Evolutionary conservation across 352 stramenopile species (phyloP).

Genomic region (Phytophthora parvispora): DNA sequence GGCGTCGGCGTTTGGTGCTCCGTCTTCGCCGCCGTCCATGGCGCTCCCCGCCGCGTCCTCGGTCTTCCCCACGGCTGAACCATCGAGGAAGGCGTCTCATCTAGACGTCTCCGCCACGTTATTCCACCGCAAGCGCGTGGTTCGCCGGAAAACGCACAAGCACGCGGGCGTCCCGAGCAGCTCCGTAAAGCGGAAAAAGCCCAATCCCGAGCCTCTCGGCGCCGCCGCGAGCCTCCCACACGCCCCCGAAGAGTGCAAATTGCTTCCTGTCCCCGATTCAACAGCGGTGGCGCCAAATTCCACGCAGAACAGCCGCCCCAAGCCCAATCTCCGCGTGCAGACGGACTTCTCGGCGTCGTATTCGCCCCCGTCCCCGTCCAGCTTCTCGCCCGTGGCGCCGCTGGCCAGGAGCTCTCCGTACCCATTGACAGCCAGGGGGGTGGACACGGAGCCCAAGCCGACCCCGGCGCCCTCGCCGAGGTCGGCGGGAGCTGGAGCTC

Average conservation of each 20-base stretch:
- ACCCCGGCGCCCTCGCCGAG: slow-evolving; percentile 1
- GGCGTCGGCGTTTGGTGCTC: slow-evolving; percentile 5
- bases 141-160: slow-evolving; percentile 28
- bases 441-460: slow-evolving; percentile 17
- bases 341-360: slow-evolving; percentile 37
- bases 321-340: slow-evolving; percentile 42
- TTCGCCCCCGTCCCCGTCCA: slow-evolving; percentile 22
- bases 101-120: slow-evolving; percentile 30
- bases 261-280: neutral
- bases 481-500: neutral
- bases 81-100: slow-evolving; percentile 6
- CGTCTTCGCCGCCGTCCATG: slow-evolving; percentile 14
- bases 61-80: neutral
- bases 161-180: slow-evolving; percentile 14
- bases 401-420: slow-evolving; percentile 37
- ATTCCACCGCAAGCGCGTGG: slow-evolving; percentile 32
- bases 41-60: neutral
- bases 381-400: slow-evolving; percentile 31
- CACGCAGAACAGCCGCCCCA: slow-evolving; percentile 12
- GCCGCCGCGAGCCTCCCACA: neutral
- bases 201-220: slow-evolving; percentile 5
- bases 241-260: neutral
- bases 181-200: slow-evolving; percentile 26
- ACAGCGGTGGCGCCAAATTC: neutral
- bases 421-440: slow-evolving; percentile 17